A percentile compares a stretch with the other conserved stretches of the same genome.
Evolutionary conservation across 2,329 filamentous ascomycete species (phyloP).

Genomic region (Claviceps lovelessii): DNA sequence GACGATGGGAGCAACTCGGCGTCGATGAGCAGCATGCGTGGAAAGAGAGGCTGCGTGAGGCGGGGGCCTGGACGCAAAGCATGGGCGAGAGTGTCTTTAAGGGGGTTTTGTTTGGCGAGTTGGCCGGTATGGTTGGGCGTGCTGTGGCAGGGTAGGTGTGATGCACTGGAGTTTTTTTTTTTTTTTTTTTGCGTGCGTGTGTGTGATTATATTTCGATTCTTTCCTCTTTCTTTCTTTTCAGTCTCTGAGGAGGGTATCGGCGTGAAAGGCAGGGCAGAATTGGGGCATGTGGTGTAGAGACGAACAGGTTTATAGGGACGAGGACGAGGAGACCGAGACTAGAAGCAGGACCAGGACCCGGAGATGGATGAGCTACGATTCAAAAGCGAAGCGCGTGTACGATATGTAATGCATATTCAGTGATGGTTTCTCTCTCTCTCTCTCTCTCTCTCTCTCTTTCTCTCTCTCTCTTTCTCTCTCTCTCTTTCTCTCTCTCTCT

Average conservation of each 20-base stretch:
- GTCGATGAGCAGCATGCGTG: conserved; percentile 49
- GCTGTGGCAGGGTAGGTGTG: conserved; percentile 26
- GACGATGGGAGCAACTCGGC: conserved; percentile 57
- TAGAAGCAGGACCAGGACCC: too few species aligned
- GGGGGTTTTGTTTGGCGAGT: conserved; percentile 63
- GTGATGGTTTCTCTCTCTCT: too few species aligned
- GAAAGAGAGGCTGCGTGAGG: conserved; percentile 52
- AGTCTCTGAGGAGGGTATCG: background rate
- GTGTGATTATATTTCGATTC: background rate
- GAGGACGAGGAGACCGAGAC: background rate
- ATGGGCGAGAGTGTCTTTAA: conserved; percentile 66
- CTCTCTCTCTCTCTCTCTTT: too few species aligned
- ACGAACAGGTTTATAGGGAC: too few species aligned
- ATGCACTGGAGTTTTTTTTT: too few species aligned
- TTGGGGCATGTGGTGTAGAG: background rate
- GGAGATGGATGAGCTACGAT: background rate
- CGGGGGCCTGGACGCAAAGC: conserved; percentile 65
- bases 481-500: too few species aligned
- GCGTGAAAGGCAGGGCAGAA: background rate
- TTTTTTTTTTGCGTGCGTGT: background rate
- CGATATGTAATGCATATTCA: background rate
- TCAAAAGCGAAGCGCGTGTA: background rate
- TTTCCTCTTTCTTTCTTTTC: background rate
- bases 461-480: too few species aligned
- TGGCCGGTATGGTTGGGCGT: conserved; percentile 47